These are phyloP conservation scores for Penicillium cataractarum DNA, from an alignment of 495 filamentous ascomycete genomes.

Conservation along the genomic window DNA sequence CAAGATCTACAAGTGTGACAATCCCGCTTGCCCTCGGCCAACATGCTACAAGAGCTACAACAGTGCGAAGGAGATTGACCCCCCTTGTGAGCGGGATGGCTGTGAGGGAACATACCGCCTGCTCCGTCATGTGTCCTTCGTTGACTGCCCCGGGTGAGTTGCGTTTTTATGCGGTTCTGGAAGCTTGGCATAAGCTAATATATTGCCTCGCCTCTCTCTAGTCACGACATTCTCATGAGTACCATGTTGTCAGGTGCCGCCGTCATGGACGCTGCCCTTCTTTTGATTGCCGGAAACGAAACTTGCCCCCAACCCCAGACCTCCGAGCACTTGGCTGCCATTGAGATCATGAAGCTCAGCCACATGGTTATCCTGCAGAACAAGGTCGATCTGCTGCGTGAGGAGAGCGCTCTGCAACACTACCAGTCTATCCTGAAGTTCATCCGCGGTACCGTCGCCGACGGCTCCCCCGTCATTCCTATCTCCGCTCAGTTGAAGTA, in stretches of 20 bases:
- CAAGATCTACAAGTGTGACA: conserved; percentile 99
- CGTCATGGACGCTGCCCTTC: conserved; percentile 97
- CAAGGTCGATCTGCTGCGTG: conserved; percentile 97
- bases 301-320: conserved; percentile 98
- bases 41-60: conserved; percentile 97
- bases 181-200: neutral
- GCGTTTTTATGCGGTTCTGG: no score
- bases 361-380: conserved; percentile 99
- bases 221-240: conserved; percentile 99
- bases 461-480: conserved; percentile 93
- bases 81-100: conserved; percentile 90
- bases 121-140: conserved; percentile 63
- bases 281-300: conserved; percentile 98
- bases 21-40: conserved; percentile 83
- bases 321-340: conserved; percentile 96
- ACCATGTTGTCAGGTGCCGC: conserved; percentile 99
- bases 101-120: conserved; percentile 83
- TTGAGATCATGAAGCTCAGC: conserved; percentile 98
- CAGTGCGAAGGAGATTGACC: conserved; percentile 97
- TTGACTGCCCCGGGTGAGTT: conserved; percentile 79
- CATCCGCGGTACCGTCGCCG: conserved; percentile 94
- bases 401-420: conserved; percentile 88
- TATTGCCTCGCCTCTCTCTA: neutral
- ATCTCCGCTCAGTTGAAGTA: conserved; percentile 99
- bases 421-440: conserved; percentile 97